These are phyloP conservation scores for Coemansia sp. DNA, from an alignment of 371 early-diverging fungal species.

Conservation along the genomic window DNA sequence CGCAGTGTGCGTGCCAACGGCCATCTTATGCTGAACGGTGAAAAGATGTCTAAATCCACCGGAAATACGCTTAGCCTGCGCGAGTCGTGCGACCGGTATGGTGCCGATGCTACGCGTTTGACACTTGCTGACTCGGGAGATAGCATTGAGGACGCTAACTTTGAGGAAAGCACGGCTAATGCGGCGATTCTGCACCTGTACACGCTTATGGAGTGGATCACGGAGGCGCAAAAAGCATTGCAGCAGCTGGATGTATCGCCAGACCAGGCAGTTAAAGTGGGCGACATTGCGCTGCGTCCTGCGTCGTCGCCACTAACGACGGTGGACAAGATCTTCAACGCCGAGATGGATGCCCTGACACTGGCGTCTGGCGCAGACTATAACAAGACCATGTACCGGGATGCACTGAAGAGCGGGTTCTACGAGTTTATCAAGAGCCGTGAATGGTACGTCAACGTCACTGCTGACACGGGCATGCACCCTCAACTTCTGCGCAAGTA, in stretches of 20 bases:
- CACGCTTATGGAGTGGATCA: conserved; percentile 90
- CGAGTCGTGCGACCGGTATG: conserved; percentile 86
- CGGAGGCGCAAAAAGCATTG: conserved; percentile 57
- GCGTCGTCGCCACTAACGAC: conserved; percentile 59
- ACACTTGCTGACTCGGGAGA: conserved; percentile 84
- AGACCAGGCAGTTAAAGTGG: conserved; percentile 54
- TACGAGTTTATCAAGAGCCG: conserved; percentile 91
- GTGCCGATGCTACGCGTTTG: conserved; percentile 95
- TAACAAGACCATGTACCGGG: conserved; percentile 84
- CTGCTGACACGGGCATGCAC: conserved; percentile 76
- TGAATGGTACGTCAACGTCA: conserved; percentile 89
- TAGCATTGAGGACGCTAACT: conserved; percentile 98
- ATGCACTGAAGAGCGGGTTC: conserved; percentile 93
- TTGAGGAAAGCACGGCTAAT: conserved; percentile 96
- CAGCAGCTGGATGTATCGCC: conserved; percentile 42
- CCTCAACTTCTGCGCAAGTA: conserved; percentile 75
- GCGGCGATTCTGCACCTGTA: conserved; percentile 93
- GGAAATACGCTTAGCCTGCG: conserved; percentile 97
- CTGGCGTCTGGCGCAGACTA: conserved; percentile 77
- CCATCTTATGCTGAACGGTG: conserved; percentile 94
- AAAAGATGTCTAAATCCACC: conserved; percentile 99
- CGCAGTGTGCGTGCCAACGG: conserved; percentile 94
- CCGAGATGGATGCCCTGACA: conserved; percentile 81
- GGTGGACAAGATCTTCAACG: conserved; percentile 84
- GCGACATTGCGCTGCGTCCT: conserved; percentile 50